phyloP scores from a whole-genome alignment of 495 filamentous ascomycete species.

The Aspergillus conjunctus region DNA sequence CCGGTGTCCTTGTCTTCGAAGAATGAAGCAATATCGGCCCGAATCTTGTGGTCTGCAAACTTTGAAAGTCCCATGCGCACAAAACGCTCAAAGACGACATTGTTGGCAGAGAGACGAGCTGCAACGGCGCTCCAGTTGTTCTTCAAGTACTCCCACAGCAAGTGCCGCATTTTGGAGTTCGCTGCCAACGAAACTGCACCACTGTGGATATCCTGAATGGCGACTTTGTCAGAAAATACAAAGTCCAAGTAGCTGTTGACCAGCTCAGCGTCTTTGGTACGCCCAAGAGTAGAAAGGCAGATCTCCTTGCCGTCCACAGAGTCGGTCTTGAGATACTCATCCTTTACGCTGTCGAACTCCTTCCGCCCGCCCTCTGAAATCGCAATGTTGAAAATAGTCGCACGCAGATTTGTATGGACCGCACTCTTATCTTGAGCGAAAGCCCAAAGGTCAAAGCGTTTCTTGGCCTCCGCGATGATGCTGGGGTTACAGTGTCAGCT shows the following conservation, averaged over 20 bases:
- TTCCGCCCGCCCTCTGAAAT: constrained; percentile 65
- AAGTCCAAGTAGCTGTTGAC: constrained; percentile 73
- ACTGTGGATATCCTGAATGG: constrained; percentile 83
- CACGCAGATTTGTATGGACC: constrained; percentile 77
- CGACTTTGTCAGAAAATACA: constrained; percentile 74
- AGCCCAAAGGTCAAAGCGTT: constrained; percentile 74
- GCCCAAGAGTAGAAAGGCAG: constrained; percentile 73
- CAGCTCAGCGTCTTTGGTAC: constrained; percentile 67
- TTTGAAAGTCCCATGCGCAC: constrained; percentile 73
- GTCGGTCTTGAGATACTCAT: constrained; percentile 77
- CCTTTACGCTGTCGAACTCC: constrained; percentile 73
- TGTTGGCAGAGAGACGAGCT: constrained; percentile 71
- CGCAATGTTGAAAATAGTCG: constrained; percentile 77
- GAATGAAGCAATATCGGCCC: constrained; percentile 78
- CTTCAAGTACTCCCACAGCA: constrained; percentile 83
- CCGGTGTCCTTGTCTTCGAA: constrained; percentile 80
- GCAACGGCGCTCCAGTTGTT: constrained; percentile 72
- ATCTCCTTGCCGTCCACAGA: constrained; percentile 91
- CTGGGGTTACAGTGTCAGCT: constrained; percentile 45
- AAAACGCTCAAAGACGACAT: constrained; percentile 86
- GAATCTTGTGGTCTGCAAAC: constrained; percentile 69
- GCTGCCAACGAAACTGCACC: constrained; percentile 69
- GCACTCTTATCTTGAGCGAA: constrained; percentile 64
- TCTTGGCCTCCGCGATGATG: constrained; percentile 67
- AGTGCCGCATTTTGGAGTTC: constrained; percentile 67